A percentile compares a stretch with the other conserved stretches of the same genome.
phyloP scores from a whole-genome alignment of 2,329 filamentous ascomycete species.

The Neurospora sp. region DNA sequence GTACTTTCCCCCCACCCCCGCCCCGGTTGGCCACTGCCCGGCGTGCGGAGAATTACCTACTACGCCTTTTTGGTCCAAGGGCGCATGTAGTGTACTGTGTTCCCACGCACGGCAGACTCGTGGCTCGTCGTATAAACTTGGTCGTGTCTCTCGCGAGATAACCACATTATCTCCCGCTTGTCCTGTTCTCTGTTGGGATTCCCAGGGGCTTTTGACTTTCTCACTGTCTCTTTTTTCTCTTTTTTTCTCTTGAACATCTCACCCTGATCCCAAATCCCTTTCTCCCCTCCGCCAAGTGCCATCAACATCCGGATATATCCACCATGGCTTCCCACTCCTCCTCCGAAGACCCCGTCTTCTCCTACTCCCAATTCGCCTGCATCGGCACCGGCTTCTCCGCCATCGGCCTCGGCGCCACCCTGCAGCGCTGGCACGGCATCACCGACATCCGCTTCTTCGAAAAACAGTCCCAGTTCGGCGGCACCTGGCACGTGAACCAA shows the following conservation, averaged over 20 bases:
- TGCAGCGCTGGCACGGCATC: slow-evolving; percentile 47
- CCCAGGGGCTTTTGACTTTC: neutral
- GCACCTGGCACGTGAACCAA: slow-evolving; percentile 54
- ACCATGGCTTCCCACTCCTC: neutral
- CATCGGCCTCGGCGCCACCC: slow-evolving; percentile 48
- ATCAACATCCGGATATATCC: neutral
- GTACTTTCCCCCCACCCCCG: neutral
- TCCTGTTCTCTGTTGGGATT: neutral
- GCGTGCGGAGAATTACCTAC: neutral
- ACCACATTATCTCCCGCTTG: neutral
- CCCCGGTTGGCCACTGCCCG: neutral
- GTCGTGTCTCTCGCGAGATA: neutral
- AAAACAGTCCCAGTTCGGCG: slow-evolving; percentile 44
- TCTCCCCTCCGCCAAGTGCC: neutral
- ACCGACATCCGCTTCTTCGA: slow-evolving; percentile 53
- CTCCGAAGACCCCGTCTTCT: slow-evolving; percentile 1
- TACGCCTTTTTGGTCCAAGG: neutral
- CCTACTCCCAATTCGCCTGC: slow-evolving; percentile 30
- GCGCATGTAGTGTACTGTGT: neutral
- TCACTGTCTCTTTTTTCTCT: neutral
- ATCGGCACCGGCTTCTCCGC: slow-evolving; percentile 54
- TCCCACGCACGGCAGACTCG: neutral
- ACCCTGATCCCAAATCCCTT: neutral
- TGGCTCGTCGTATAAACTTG: neutral
- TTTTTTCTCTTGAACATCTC: neutral